Evolutionary conservation across 805 yeast species (phyloP).

Genomic region (Priceomyces haplophilus): DNA sequence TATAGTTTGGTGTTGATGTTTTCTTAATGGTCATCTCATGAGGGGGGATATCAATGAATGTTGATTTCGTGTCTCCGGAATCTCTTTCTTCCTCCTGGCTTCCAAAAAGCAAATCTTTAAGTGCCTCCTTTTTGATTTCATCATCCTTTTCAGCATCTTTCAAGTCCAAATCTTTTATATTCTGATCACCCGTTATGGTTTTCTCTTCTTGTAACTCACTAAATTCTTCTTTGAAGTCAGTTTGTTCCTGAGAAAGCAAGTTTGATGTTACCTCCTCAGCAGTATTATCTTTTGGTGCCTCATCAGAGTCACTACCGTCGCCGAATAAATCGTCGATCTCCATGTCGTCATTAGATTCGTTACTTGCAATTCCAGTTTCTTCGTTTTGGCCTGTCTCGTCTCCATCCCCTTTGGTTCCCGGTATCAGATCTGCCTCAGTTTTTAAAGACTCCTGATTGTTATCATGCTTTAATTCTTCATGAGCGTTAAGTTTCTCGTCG

Average conservation of each 20-base stretch:
- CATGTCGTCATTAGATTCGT: conserved; percentile 15
- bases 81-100: neutral
- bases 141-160: conserved; percentile 2
- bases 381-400: neutral
- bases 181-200: neutral
- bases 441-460: neutral
- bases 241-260: neutral
- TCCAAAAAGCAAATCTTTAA: conserved; percentile 1
- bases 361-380: no score
- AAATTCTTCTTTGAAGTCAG: neutral
- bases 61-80: conserved; percentile 3
- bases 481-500: neutral
- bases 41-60: conserved; percentile 50
- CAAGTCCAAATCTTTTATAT: neutral
- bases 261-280: neutral
- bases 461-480: neutral
- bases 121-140: conserved; percentile 6
- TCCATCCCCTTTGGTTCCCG: neutral
- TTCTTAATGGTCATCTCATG: conserved; percentile 53
- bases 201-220: neutral
- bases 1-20: conserved; percentile 50
- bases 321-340: conserved; percentile 32
- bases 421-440: neutral
- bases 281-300: neutral
- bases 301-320: conserved; percentile 25